These are phyloP conservation scores for Lachancea kluyveri DNA, from an alignment of 805 yeast species.

Conservation along the genomic window DNA sequence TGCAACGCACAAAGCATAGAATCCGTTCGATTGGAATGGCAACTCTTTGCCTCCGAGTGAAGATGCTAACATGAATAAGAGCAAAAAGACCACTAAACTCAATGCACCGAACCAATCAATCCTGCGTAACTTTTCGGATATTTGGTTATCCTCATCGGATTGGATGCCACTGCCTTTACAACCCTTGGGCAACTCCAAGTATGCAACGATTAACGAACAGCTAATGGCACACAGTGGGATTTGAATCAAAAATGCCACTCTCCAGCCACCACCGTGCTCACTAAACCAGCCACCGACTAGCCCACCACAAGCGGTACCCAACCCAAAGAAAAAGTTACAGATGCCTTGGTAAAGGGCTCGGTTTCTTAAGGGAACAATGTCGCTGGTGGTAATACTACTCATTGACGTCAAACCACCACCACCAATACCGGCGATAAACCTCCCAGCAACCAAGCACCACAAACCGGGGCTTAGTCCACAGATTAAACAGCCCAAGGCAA, in stretches of 20 bases:
- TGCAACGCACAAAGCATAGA: conserved; percentile 10
- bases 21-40: conserved; percentile 32
- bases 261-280: conserved; percentile 52
- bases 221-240: conserved; percentile 47
- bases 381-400: conserved; percentile 70
- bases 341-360: conserved; percentile 82
- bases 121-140: conserved; percentile 43
- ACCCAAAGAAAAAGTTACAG: conserved; percentile 67
- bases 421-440: conserved; percentile 79
- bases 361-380: conserved; percentile 67
- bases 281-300: conserved; percentile 55
- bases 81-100: conserved; percentile 39
- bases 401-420: conserved; percentile 82
- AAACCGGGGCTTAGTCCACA: conserved; percentile 49
- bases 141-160: conserved; percentile 7
- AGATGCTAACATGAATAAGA: conserved; percentile 43
- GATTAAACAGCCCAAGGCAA: conserved; percentile 50
- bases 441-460: conserved; percentile 41
- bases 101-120: conserved; percentile 52
- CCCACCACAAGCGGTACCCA: conserved; percentile 75
- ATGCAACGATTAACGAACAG: conserved; percentile 38
- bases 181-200: conserved; percentile 33
- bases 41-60: conserved; percentile 48
- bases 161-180: conserved; percentile 25
- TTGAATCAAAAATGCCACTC: conserved; percentile 51